Evolutionary conservation across 495 filamentous ascomycete species (phyloP).

Genomic region (Xylaria nigripes): DNA sequence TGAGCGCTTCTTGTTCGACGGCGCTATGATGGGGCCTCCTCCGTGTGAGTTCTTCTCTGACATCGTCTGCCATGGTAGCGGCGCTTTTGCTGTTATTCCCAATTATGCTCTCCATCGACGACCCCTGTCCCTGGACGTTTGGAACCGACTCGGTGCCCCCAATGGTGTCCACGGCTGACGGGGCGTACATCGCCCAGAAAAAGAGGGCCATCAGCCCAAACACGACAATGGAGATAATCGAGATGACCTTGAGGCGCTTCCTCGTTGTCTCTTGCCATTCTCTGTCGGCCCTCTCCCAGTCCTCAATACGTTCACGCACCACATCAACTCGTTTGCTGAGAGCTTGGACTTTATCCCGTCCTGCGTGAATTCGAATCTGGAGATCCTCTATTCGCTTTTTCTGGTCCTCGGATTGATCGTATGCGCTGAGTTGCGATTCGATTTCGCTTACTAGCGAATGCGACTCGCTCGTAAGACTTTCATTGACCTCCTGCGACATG

Average conservation of each 20-base stretch:
- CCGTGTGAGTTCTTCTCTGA: conserved; percentile 19
- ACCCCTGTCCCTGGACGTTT: not conserved
- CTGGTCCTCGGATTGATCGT: conserved; percentile 65
- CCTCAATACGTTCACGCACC: conserved; percentile 56
- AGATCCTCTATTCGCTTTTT: conserved; percentile 56
- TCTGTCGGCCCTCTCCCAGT: conserved; percentile 60
- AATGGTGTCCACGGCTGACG: conserved; percentile 13
- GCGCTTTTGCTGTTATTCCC: conserved; percentile 14
- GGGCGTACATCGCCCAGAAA: conserved; percentile 31
- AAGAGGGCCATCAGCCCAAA: conserved; percentile 40
- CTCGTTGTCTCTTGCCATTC: conserved; percentile 66
- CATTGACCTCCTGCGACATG: conserved; percentile 51
- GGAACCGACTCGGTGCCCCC: conserved; percentile 2
- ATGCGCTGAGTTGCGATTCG: conserved; percentile 53
- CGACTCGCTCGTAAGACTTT: conserved; percentile 55
- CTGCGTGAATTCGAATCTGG: conserved; percentile 54
- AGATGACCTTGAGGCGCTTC: conserved; percentile 53
- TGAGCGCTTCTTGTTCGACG: conserved; percentile 23
- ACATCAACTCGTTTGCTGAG: conserved; percentile 59
- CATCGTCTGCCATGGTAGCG: conserved; percentile 16
- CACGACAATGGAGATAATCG: conserved; percentile 43
- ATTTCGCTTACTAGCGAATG: conserved; percentile 54
- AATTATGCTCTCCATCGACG: conserved; percentile 3
- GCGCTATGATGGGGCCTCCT: conserved; percentile 8
- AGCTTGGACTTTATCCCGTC: conserved; percentile 53